phyloP scores from a whole-genome alignment of 345 rosid genomes.

The Aurinia saxatilis region DNA sequence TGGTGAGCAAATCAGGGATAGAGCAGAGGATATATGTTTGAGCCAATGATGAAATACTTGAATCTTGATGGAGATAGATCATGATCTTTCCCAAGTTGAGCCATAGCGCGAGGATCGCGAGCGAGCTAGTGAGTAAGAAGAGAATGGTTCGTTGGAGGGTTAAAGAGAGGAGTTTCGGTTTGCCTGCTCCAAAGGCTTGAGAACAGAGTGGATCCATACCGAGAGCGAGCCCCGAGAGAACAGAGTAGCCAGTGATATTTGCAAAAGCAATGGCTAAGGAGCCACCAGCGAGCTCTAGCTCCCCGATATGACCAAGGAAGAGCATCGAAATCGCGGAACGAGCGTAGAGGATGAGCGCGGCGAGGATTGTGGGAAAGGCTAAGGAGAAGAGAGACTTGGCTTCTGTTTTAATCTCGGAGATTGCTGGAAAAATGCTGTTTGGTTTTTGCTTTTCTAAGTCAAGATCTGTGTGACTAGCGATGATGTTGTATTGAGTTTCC shows the following conservation, averaged over 20 bases:
- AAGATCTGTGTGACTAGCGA: conserved; percentile 1
- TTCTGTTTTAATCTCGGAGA: conserved; percentile 42
- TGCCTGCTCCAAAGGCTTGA: conserved; percentile 86
- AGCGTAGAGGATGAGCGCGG: conserved; percentile 78
- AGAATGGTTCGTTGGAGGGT: conserved; percentile 77
- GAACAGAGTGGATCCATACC: conserved; percentile 98
- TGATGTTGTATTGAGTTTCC: conserved; percentile 6
- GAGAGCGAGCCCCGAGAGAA: conserved; percentile 79
- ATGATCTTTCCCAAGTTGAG: conserved; percentile 58
- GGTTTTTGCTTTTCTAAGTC: conserved; percentile 21
- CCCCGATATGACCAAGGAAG: conserved; percentile 84
- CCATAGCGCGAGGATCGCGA: conserved; percentile 66
- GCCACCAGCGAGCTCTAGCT: conserved; percentile 82
- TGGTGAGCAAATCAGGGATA: conserved; percentile 75
- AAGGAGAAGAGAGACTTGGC: conserved; percentile 60
- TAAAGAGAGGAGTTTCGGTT: conserved; percentile 68
- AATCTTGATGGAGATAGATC: conserved; percentile 63
- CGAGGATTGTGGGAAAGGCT: conserved; percentile 74
- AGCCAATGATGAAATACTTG: conserved; percentile 49
- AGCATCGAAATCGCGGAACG: conserved; percentile 90
- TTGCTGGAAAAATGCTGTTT: conserved; percentile 9
- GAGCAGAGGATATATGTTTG: conserved; percentile 63
- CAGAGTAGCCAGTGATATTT: conserved; percentile 90
- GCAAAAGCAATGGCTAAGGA: conserved; percentile 92
- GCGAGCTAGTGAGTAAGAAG: conserved; percentile 55